Evolutionary conservation across 2,329 filamentous ascomycete genomes (phyloP), one percentile per base, ranked within the genome.

Genomic region (Colletotrichum musae): DNA sequence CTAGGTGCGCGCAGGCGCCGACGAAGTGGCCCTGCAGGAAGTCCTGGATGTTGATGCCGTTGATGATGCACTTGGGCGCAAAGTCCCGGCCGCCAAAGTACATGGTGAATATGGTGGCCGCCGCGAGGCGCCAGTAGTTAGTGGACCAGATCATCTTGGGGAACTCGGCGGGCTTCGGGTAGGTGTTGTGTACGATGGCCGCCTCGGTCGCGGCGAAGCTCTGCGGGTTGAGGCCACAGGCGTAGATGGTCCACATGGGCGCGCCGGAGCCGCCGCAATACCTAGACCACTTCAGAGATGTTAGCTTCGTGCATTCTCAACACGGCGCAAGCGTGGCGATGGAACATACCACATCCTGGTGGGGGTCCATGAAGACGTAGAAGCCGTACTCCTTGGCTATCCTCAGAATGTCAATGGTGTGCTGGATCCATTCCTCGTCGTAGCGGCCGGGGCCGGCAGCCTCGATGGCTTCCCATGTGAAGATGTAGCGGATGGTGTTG

Each of bases 61-160:
- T 91, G 64, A 99, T 95, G 73, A 98, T 93, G 73, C 95, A 97
- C 76, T 97, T 98, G 4, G 97, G 97, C 1, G 96, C 94, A 83
- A 98, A 98, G 75, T 97, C 94, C 72, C 86, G 90, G 43, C 96
- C 96, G 9, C 88, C 95, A 79, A 97, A 99, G 83, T 97, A 99
- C 59, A 98, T 83, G 0, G 95, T 97, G 78, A 98, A 98, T 74
- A 98, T 94, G 53, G 94, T 95, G 73, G 95, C 94, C 58, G 92
- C 93, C 3, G 92, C 95, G 58, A 98, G 85, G 26, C 96, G 89
- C 71, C 90, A 93, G 80, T 99, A 99, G 78, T 99, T 99, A 59
- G 97, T 98, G 16, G 95, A 94, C 96, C 96, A 99, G 67, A 98
- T 95, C 97, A 99, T 99, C 83, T 98, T 98, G 26, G 96, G 96